Evolutionary conservation across 768 basidiomycete genomes (phyloP).

Genomic region (Glaciozyma martinii): DNA sequence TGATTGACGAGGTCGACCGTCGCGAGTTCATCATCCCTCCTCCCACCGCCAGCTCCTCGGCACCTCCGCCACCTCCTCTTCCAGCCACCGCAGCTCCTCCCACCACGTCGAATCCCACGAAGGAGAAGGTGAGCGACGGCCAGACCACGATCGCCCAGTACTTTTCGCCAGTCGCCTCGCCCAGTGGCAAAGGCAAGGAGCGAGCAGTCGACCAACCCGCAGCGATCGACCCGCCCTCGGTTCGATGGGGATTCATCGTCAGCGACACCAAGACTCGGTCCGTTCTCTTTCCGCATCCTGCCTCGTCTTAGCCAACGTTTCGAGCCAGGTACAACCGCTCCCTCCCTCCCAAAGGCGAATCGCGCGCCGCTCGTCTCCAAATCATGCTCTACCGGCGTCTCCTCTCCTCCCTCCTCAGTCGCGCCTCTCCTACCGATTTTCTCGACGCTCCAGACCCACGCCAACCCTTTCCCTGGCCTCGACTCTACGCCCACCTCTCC

Average conservation of each 20-base stretch:
- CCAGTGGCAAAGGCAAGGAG: constrained; percentile 9
- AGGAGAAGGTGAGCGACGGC: constrained; percentile 39
- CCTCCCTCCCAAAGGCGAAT: constrained; percentile 55
- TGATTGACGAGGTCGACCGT: constrained; percentile 49
- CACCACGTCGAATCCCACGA: not conserved
- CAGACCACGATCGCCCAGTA: constrained; percentile 38
- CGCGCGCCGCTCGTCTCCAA: constrained; percentile 55
- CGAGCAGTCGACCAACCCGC: not conserved
- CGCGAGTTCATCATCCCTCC: constrained; percentile 38
- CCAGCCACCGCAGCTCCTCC: not conserved
- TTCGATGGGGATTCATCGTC: constrained; percentile 16
- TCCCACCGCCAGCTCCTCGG: not conserved
- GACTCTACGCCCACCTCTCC: constrained; percentile 10
- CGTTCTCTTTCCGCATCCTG: not conserved
- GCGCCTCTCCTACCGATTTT: constrained; percentile 42
- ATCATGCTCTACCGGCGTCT: constrained; percentile 70
- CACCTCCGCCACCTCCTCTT: not conserved
- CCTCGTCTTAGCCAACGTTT: not conserved
- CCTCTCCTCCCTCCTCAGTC: constrained; percentile 48
- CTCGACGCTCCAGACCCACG: constrained; percentile 38
- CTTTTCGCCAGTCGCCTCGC: constrained; percentile 19
- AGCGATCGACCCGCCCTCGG: not conserved
- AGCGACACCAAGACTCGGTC: constrained; percentile 65
- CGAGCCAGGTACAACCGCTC: constrained; percentile 33
- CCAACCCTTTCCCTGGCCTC: constrained; percentile 13